Conservation (phyloP, 73 alveolate species). For the Blepharisma stoltei region DNA sequence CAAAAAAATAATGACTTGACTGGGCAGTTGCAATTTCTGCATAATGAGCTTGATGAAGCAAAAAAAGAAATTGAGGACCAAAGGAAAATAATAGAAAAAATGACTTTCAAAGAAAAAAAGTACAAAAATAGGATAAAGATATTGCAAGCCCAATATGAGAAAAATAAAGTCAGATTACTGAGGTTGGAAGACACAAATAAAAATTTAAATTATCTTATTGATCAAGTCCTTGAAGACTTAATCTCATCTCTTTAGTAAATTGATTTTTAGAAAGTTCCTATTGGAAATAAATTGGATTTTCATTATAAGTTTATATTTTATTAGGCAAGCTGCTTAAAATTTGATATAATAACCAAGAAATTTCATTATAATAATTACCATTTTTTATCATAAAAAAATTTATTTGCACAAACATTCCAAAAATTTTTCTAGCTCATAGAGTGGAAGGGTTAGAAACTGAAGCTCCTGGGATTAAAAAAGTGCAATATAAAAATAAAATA, state of each 20-base stretch:
- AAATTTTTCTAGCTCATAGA: slow-evolving; percentile 8
- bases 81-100: slow-evolving; percentile 17
- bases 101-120: background rate
- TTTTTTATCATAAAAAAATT: too few species aligned
- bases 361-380: too few species aligned
- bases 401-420: background rate
- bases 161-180: background rate
- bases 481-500: background rate
- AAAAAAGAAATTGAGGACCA: background rate
- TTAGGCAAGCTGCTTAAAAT: background rate
- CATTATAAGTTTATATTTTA: background rate
- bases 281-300: background rate
- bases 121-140: background rate
- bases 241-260: too few species aligned
- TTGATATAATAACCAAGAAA: too few species aligned
- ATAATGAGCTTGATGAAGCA: background rate
- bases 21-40: background rate
- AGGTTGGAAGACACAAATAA: slow-evolving; percentile 27
- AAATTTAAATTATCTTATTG: slow-evolving; percentile 9
- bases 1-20: background rate
- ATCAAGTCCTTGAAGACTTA: background rate
- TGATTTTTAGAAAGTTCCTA: too few species aligned
- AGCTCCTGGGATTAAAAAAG: slow-evolving; percentile 21
- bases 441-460: background rate
- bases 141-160: slow-evolving; percentile 1